Evolutionary conservation across 2,329 filamentous ascomycete species (phyloP), one percentile per base, ranked within the genome.

Genomic region (Pseudocercospora ulei): DNA sequence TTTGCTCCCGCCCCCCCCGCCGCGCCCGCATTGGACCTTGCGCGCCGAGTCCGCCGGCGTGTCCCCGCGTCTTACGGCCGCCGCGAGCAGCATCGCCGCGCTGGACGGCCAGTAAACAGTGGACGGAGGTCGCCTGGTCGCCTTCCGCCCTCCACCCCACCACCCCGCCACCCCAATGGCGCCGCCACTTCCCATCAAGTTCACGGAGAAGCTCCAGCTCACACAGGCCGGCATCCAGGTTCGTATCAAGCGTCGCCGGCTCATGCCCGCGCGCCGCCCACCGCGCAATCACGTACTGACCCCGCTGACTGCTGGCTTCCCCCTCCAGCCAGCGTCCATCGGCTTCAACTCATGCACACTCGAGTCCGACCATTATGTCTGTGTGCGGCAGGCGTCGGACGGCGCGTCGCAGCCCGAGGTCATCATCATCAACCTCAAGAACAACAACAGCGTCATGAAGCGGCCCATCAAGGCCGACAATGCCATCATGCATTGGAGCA

Each of bases 401-500:
- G 82, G 86, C 56, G 76, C 79, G 51, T 75, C 85, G 50, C 80
- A 83, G 56, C 83, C 87, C 50, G 87, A 95, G 67, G 88, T 98
- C 51, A 82, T 98, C 65, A 98, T 98, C 63, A 71, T 98, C 67
- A 84, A 98, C 66, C 80, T 98, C 61, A 95, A 96, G 68, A 92
- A 95, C 68, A 79, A 79, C 69, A 95, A 94, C 76, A 88, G 90
- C 70, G 78, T 95, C 63, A 90, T 85, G 55, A 81, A 83, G 58
- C 78, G 88, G 61, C 85, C 88, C 33, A 98, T 98, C 71, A 96
- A 94, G 72, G 90, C 90, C 59, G 90, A 98, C 69, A 96, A 87
- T 76, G 90, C 92, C 56, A 94, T 98, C 62, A 96, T 98, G 90
- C 90, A 98, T 75, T 94, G 85, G 84, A 80, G 75, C 55, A 83